phyloP scores from a whole-genome alignment of 2,329 filamentous ascomycete genomes.

The Escovopsis sp. region DNA sequence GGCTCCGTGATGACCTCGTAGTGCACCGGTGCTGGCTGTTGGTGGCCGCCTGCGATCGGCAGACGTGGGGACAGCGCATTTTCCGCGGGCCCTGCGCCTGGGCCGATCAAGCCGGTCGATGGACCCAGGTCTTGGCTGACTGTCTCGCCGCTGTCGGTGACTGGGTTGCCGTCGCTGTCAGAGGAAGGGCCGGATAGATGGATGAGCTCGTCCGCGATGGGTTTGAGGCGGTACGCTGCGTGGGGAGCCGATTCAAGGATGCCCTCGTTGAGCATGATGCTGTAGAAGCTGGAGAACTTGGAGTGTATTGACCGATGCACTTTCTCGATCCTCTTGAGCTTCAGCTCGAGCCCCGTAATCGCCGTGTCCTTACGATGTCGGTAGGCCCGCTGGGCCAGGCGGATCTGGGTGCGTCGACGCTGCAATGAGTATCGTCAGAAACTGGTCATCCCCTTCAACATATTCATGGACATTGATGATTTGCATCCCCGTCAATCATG shows the following conservation, averaged over 20 bases:
- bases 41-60: neutral
- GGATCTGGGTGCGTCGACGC: constrained; percentile 76
- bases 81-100: neutral
- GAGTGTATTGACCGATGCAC: constrained; percentile 62
- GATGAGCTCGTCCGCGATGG: constrained; percentile 43
- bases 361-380: constrained; percentile 72
- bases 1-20: constrained; percentile 38
- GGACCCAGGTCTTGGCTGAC: too few species aligned
- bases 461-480: too few species aligned
- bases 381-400: constrained; percentile 74
- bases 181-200: constrained; percentile 33
- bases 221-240: constrained; percentile 41
- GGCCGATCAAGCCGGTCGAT: neutral
- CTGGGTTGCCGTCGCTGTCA: constrained; percentile 15
- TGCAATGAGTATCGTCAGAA: constrained; percentile 15
- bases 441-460: neutral
- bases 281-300: constrained; percentile 52
- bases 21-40: constrained; percentile 7
- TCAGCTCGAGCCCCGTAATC: constrained; percentile 56
- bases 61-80: too few species aligned
- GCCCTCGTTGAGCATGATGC: constrained; percentile 43
- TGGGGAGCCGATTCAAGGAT: constrained; percentile 41
- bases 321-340: constrained; percentile 53
- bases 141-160: constrained; percentile 4
- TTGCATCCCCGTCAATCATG: too few species aligned